phyloP scores from a whole-genome alignment of 352 stramenopile species.

The Pythium dissotocum region DNA sequence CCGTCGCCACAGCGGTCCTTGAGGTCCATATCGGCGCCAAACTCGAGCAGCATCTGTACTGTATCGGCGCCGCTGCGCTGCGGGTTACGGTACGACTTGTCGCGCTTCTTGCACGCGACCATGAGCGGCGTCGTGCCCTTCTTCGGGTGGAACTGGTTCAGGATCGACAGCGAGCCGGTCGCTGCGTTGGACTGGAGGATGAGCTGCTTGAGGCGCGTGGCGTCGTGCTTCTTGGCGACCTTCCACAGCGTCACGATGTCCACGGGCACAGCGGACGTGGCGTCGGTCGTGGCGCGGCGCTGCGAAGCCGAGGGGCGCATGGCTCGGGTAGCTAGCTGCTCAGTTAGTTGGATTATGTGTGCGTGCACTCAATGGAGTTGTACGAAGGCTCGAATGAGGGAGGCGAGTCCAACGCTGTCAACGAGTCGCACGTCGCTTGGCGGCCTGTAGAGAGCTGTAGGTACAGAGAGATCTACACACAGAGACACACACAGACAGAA shows the following conservation, averaged over 20 bases:
- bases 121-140: constrained; percentile 72
- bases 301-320: not conserved
- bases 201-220: constrained; percentile 18
- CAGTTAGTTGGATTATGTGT: not conserved
- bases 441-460: too few species aligned
- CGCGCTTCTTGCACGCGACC: constrained; percentile 51
- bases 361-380: too few species aligned
- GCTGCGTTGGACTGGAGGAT: constrained; percentile 12
- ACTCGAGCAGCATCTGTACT: constrained; percentile 56
- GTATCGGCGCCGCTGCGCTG: constrained; percentile 28
- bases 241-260: constrained; percentile 29
- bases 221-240: constrained; percentile 27
- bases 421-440: not conserved
- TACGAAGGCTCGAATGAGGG: not conserved
- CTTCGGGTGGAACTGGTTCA: constrained; percentile 47
- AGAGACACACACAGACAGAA: not conserved
- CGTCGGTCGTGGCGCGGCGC: not conserved
- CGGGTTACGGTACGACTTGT: constrained; percentile 30
- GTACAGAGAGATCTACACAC: not conserved
- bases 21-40: constrained; percentile 48
- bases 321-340: not conserved
- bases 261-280: not conserved
- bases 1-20: constrained; percentile 39
- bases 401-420: not conserved
- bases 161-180: constrained; percentile 20